Percentiles rank a stretch among this genome's conserved stretches.
Evolutionary conservation across 306 rosid species (phyloP).

Genomic region (Vigna reflexopilosa): DNA sequence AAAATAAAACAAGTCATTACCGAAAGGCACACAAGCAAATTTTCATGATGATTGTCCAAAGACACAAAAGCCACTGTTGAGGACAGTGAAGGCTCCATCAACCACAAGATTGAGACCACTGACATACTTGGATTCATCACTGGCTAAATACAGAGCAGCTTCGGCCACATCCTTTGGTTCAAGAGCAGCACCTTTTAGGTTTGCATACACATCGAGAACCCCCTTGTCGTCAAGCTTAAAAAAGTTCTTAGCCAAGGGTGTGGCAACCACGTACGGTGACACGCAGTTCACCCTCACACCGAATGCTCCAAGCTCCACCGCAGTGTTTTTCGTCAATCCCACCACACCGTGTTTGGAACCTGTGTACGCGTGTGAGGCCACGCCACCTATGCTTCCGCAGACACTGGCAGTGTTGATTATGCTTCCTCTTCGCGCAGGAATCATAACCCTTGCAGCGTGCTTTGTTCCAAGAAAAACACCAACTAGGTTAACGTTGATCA

Average conservation of each 20-base stretch:
- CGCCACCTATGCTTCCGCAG: conserved; percentile 40
- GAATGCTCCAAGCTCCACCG: conserved; percentile 56
- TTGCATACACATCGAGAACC: conserved; percentile 18
- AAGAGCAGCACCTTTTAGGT: conserved; percentile 43
- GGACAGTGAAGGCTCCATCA: conserved; percentile 56
- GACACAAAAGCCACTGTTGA: conserved; percentile 28
- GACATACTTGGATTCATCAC: conserved; percentile 61
- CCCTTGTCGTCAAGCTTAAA: conserved; percentile 44
- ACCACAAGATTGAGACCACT: conserved; percentile 59
- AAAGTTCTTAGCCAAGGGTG: conserved; percentile 44
- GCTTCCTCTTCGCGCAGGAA: conserved; percentile 44
- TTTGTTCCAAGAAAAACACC: conserved; percentile 59
- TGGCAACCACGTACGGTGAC: conserved; percentile 49
- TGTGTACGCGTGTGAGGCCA: conserved; percentile 48
- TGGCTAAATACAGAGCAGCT: conserved; percentile 61
- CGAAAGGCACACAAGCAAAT: background rate
- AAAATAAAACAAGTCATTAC: background rate
- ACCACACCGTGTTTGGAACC: conserved; percentile 56
- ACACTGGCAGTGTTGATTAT: conserved; percentile 53
- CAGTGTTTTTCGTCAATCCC: conserved; percentile 51
- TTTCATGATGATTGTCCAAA: background rate
- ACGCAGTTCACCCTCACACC: conserved; percentile 66
- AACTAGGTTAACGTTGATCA: conserved; percentile 44
- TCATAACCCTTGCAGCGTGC: conserved; percentile 62
- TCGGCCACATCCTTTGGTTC: conserved; percentile 54